A percentile compares a stretch with the other conserved stretches of the same genome.
Conservation (phyloP, 202 grass and related monocot genomes). For the Musa balbisiana region DNA sequence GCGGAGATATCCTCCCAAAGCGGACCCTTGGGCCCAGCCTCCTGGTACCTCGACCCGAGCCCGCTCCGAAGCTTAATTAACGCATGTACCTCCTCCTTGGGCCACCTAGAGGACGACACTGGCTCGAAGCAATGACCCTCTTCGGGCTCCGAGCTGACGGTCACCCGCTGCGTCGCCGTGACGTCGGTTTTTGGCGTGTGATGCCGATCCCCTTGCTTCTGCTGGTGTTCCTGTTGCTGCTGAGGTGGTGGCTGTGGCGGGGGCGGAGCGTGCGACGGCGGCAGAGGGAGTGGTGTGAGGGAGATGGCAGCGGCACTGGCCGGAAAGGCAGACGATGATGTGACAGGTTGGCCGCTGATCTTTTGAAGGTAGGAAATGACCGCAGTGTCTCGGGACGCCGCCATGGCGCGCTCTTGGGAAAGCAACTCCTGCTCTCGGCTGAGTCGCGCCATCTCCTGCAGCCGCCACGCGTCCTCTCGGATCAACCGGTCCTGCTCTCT, state of each 20-base stretch:
- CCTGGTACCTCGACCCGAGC: slow-evolving; percentile 3
- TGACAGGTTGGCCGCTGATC: neutral
- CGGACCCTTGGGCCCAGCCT: neutral
- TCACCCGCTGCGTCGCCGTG: neutral
- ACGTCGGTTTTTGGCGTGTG: neutral
- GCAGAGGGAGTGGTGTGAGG: neutral
- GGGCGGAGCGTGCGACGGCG: neutral
- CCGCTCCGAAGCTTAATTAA: neutral
- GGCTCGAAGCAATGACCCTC: neutral
- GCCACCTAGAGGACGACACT: neutral
- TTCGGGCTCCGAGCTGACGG: neutral
- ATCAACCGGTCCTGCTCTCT: neutral
- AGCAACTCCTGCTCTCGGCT: slow-evolving; percentile 1
- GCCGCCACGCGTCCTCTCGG: neutral
- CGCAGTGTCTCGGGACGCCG: neutral
- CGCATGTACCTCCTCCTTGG: neutral
- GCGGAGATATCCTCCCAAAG: neutral
- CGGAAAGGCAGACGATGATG: too few relatives aligned
- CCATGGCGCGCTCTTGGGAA: neutral
- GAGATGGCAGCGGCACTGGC: neutral
- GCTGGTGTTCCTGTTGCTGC: neutral
- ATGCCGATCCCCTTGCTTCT: neutral
- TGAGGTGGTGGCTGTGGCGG: neutral
- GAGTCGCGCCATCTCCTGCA: neutral
- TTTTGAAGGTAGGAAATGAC: slow-evolving; percentile 1